These are phyloP conservation scores for Exophiala sideris DNA, from an alignment of 2,329 filamentous ascomycete species.

Conservation along the genomic window DNA sequence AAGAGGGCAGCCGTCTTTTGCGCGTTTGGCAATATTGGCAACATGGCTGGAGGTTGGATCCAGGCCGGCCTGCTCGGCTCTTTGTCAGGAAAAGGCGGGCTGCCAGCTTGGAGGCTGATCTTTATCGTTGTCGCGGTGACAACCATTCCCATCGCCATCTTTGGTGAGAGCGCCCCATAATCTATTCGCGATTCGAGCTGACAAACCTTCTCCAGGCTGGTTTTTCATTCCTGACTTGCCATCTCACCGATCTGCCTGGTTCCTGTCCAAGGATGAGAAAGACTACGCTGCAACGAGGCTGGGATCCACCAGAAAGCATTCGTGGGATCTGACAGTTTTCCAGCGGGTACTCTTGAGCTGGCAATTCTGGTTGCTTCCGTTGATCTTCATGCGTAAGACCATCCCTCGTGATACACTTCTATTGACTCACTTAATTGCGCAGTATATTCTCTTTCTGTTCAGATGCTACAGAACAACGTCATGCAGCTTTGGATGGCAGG, in stretches of 20 bases:
- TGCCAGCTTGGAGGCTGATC: slow-evolving; percentile 45
- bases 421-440: not conserved
- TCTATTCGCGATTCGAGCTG: not conserved
- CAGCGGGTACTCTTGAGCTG: slow-evolving; percentile 40
- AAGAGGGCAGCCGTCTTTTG: slow-evolving; percentile 35
- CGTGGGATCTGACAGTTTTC: slow-evolving; percentile 29
- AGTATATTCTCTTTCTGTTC: slow-evolving; percentile 45
- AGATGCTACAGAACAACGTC: slow-evolving; percentile 45
- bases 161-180: slow-evolving; percentile 30
- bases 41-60: slow-evolving; percentile 47
- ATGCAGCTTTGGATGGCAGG: slow-evolving; percentile 47
- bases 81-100: slow-evolving; percentile 35
- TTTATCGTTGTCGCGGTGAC: slow-evolving; percentile 45
- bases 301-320: not conserved
- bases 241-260: slow-evolving; percentile 41
- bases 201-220: slow-evolving; percentile 35
- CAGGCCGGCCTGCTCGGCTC: slow-evolving; percentile 41
- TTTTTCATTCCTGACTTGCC: slow-evolving; percentile 46
- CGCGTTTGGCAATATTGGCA: slow-evolving; percentile 43
- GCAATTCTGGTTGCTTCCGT: slow-evolving; percentile 47
- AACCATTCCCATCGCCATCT: slow-evolving; percentile 42
- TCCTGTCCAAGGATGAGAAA: slow-evolving; percentile 28
- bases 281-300: not conserved
- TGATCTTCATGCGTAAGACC: slow-evolving; percentile 41
- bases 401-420: not conserved